Percentiles rank a stretch among this genome's conserved stretches.
These are phyloP conservation scores for Kwoniella heveanensis DNA, from an alignment of 768 basidiomycete species.

Conservation along the genomic window DNA sequence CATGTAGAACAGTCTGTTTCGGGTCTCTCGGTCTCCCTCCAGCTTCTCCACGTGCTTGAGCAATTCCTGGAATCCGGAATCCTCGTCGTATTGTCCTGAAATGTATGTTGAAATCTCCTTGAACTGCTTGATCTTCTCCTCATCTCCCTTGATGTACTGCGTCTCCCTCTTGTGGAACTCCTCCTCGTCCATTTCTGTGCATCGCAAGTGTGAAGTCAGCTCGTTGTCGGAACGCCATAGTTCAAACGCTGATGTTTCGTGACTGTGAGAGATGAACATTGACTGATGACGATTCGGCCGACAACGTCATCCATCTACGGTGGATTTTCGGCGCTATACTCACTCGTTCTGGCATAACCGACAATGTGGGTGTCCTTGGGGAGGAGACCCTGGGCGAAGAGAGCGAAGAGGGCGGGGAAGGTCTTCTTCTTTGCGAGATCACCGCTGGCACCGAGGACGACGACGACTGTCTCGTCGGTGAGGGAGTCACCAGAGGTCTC, in stretches of 20 bases:
- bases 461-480: conserved; percentile 83
- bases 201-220: background rate
- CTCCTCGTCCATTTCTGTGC: conserved; percentile 51
- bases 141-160: conserved; percentile 75
- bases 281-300: conserved; percentile 10
- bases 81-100: conserved; percentile 84
- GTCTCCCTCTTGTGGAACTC: conserved; percentile 85
- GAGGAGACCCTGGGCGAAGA: conserved; percentile 77
- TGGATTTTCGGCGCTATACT: conserved; percentile 20
- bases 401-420: conserved; percentile 88
- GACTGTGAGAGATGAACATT: background rate
- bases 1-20: conserved; percentile 87
- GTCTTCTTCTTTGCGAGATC: conserved; percentile 99
- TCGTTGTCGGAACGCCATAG: too few relatives aligned
- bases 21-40: conserved; percentile 66
- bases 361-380: conserved; percentile 85
- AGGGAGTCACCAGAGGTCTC: conserved; percentile 70
- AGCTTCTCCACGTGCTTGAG: conserved; percentile 74
- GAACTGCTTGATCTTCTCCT: conserved; percentile 78
- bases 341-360: conserved; percentile 88
- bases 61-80: conserved; percentile 73
- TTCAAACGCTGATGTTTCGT: background rate
- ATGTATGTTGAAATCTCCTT: conserved; percentile 78
- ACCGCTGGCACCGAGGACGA: conserved; percentile 93
- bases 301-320: conserved; percentile 20